Base-by-base conservation (phyloP, 192 early-diverging fungal species). In the Linnemannia schmuckeri region DNA sequence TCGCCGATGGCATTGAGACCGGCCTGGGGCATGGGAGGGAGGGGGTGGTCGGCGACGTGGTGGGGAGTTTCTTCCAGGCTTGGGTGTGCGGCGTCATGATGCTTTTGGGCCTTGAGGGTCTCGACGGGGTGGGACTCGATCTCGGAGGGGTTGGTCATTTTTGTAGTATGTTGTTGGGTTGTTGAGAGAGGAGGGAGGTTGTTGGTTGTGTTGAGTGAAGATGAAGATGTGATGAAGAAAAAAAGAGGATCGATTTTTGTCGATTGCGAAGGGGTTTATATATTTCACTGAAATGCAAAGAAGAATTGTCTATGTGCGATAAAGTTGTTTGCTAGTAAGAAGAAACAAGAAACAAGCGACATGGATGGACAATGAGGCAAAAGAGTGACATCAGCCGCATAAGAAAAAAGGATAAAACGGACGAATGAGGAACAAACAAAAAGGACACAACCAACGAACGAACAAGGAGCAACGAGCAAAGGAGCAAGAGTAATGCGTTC, bases 81-180 rank as follows among this genome's bases (percentile, higher is more conserved):
- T 61, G 57, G 57, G n/a, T 61, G 57, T 61, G 57, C 57, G 57
- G 57, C 57, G 57, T 61, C 57, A n/a, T 61, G 57, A 3, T 61
- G 57, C 49, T 66, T 66, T 33, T 66, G 61, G 61, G 61, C 61
- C 61, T 66, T 66, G 61, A 66, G 61, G 12, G 27, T 33, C 61
- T 66, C 61, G 61, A 33, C 30, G 61, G 61, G 30, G 61, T 66
- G 61, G 30, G 61, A 66, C 61, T 66, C 61, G 61, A 66, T 66
- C 61, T 66, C 61, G 61, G 61, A 66, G 30, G 61, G 61, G 27
- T 66, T 30, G 61, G 61, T 66, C 61, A 66, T 66, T 66, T 66
- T 66, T 66, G 57, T 63, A 2, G 15, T 66, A 12, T 66, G 3
- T 13, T 66, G n/a, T 27, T 66, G n/a, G n/a, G 10, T 66, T 9